These are phyloP conservation scores for Mitragyna speciosa DNA, from an alignment of 257 asterid species.

Conservation along the genomic window DNA sequence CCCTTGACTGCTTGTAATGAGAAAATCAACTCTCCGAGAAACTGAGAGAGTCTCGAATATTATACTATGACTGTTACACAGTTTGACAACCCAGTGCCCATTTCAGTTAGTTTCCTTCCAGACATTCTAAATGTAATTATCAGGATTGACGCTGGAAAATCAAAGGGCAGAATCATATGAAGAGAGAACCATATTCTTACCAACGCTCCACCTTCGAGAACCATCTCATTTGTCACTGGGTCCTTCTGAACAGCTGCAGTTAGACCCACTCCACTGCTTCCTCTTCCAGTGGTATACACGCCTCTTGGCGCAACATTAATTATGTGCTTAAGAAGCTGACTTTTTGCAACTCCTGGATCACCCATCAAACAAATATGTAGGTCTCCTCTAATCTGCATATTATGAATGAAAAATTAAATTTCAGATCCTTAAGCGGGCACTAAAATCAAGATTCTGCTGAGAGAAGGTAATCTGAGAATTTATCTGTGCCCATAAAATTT, in stretches of 20 bases:
- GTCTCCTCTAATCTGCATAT: slow-evolving; percentile 78
- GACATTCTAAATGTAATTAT: neutral
- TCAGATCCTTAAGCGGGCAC: neutral
- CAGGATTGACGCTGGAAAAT: neutral
- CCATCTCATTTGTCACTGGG: slow-evolving; percentile 96
- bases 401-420: neutral
- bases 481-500: neutral
- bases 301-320: slow-evolving; percentile 96
- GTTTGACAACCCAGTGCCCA: neutral
- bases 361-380: slow-evolving; percentile 84
- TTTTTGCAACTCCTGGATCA: slow-evolving; percentile 99
- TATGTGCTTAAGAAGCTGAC: slow-evolving; percentile 98
- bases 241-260: slow-evolving; percentile 99
- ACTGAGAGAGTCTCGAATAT: neutral
- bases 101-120: neutral
- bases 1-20: neutral
- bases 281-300: slow-evolving; percentile 93
- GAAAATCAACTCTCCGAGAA: neutral
- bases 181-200: slow-evolving; percentile 40
- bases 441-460: neutral
- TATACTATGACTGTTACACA: neutral
- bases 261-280: slow-evolving; percentile 99
- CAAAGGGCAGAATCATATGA: neutral
- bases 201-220: slow-evolving; percentile 99
- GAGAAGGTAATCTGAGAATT: neutral